Evolutionary conservation across 192 early-diverging fungal species (phyloP).

Genomic region (Mortierella antarctica): DNA sequence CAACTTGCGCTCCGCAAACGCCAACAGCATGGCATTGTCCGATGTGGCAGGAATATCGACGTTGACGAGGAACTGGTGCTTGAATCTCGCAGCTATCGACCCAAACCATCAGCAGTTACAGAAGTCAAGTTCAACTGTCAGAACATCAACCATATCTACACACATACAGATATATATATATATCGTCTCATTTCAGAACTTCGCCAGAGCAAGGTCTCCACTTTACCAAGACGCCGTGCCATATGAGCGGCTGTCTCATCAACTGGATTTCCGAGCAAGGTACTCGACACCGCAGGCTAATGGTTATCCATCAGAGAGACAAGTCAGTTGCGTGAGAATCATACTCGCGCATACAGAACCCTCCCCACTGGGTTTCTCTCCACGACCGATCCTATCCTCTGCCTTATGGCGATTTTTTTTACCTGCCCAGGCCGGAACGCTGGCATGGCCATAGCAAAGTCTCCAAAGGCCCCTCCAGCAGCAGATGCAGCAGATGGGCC

Average conservation of each 20-base stretch:
- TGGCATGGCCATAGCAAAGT: constrained; percentile 43
- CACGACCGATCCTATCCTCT: background rate
- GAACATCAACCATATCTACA: background rate
- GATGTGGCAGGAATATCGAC: constrained; percentile 23
- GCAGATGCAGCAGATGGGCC: background rate
- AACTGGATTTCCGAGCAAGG: constrained; percentile 20
- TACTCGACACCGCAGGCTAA: constrained; percentile 29
- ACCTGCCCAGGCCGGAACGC: constrained; percentile 30
- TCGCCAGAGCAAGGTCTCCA: background rate
- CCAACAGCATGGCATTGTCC: constrained; percentile 35
- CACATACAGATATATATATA: background rate
- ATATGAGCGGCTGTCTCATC: constrained; percentile 34
- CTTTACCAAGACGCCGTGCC: constrained; percentile 40
- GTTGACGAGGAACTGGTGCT: constrained; percentile 38
- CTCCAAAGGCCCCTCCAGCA: constrained; percentile 30
- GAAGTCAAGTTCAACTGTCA: background rate
- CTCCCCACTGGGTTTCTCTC: background rate
- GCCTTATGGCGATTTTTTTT: background rate
- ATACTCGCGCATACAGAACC: background rate
- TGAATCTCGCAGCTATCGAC: constrained; percentile 30
- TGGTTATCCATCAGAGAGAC: background rate
- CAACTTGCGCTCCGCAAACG: constrained; percentile 35
- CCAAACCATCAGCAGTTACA: too few species aligned
- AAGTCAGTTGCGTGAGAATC: background rate
- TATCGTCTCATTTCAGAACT: background rate